Evolutionary conservation across 2,329 filamentous ascomycete genomes (phyloP).

Genomic region (Hysterium pulicare): DNA sequence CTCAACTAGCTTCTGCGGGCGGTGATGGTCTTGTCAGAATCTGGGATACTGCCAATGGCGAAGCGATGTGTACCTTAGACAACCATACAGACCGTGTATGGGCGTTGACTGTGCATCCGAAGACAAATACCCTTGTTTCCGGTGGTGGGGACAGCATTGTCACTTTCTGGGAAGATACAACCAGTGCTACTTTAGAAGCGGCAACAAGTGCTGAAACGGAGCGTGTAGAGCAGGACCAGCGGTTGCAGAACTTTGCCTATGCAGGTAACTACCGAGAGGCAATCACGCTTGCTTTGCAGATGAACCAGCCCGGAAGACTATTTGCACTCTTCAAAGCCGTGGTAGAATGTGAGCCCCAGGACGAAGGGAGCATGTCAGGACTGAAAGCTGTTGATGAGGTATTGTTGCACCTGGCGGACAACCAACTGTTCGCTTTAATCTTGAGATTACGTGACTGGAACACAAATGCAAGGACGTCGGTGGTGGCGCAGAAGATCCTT

Average conservation of each 20-base stretch:
- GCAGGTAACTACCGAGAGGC: slow-evolving; percentile 86
- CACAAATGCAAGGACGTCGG: slow-evolving; percentile 83
- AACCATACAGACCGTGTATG: slow-evolving; percentile 96
- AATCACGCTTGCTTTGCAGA: slow-evolving; percentile 83
- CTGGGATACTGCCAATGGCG: slow-evolving; percentile 84
- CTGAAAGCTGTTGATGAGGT: slow-evolving; percentile 74
- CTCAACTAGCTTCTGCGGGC: slow-evolving; percentile 80
- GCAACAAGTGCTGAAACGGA: slow-evolving; percentile 70
- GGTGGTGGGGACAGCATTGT: slow-evolving; percentile 90
- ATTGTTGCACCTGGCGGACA: slow-evolving; percentile 71
- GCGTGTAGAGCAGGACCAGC: slow-evolving; percentile 89
- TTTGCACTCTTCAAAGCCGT: slow-evolving; percentile 81
- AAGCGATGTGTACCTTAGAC: slow-evolving; percentile 84
- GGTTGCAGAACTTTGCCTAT: slow-evolving; percentile 88
- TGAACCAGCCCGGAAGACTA: slow-evolving; percentile 89
- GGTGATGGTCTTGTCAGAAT: slow-evolving; percentile 95
- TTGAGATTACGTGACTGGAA: slow-evolving; percentile 92
- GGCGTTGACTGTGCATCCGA: slow-evolving; percentile 70
- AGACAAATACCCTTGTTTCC: slow-evolving; percentile 72
- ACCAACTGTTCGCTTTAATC: slow-evolving; percentile 81
- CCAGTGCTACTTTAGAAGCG: slow-evolving; percentile 70
- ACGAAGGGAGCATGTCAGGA: slow-evolving; percentile 63
- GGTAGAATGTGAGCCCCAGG: slow-evolving; percentile 59
- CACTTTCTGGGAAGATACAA: slow-evolving; percentile 95
- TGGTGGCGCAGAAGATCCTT: slow-evolving; percentile 81